Percentiles rank a stretch among this genome's conserved stretches.
phyloP scores from a whole-genome alignment of 768 basidiomycete species.

The Suillus cothurnatus region DNA sequence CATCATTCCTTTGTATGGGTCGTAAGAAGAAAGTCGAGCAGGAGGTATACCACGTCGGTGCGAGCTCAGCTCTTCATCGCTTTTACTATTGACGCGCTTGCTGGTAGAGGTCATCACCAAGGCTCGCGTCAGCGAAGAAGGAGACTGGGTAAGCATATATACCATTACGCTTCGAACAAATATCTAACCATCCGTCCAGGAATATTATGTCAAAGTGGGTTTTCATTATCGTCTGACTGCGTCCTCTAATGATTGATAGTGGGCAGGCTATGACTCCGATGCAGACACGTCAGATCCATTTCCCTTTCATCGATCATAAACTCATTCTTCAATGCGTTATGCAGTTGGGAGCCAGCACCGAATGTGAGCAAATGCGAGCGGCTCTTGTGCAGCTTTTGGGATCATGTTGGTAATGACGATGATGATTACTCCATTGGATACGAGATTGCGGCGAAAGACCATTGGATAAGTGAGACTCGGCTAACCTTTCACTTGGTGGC shows the following conservation, averaged over 20 bases:
- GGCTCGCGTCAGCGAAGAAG: constrained; percentile 52
- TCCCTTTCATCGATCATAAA: constrained; percentile 2
- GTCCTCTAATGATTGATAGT: constrained; percentile 42
- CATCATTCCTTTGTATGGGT: constrained; percentile 19
- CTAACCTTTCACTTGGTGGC: not conserved
- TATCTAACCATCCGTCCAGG: constrained; percentile 38
- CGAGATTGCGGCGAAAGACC: constrained; percentile 40
- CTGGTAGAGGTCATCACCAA: constrained; percentile 59
- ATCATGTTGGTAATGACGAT: constrained; percentile 57
- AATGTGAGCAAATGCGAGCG: constrained; percentile 62
- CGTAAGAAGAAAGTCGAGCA: constrained; percentile 30
- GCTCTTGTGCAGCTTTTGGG: constrained; percentile 66
- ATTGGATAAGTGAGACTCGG: constrained; percentile 59
- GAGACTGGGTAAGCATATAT: constrained; percentile 51
- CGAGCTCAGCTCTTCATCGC: constrained; percentile 14
- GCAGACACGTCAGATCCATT: constrained; percentile 51
- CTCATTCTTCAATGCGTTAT: not conserved
- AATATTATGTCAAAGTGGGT: constrained; percentile 69
- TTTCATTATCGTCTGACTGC: not conserved
- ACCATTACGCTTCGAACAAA: not conserved
- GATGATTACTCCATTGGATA: constrained; percentile 54
- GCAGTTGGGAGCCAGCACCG: constrained; percentile 69
- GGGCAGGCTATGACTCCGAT: constrained; percentile 62
- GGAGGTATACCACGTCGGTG: constrained; percentile 53
- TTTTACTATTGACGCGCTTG: not conserved